phyloP scores from a whole-genome alignment of 2,329 filamentous ascomycete species.

The Alternaria sp. region DNA sequence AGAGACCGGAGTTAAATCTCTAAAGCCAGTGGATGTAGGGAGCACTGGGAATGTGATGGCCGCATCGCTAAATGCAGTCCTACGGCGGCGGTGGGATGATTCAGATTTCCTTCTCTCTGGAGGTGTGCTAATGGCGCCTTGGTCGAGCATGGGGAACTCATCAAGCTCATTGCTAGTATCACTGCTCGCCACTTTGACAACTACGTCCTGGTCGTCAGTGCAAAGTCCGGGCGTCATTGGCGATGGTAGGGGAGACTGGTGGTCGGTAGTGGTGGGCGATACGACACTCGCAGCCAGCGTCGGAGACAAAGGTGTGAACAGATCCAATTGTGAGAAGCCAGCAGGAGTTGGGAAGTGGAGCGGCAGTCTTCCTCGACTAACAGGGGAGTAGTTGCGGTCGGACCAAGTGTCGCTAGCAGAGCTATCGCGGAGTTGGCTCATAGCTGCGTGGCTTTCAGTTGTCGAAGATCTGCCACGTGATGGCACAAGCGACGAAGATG shows the following conservation, averaged over 20 bases:
- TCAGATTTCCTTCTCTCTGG: constrained; percentile 36
- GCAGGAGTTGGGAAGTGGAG: constrained; percentile 37
- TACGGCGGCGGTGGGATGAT: constrained; percentile 41
- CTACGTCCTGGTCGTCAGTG: constrained; percentile 37
- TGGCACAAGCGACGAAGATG: constrained; percentile 35
- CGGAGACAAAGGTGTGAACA: constrained; percentile 41
- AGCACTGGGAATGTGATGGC: constrained; percentile 37
- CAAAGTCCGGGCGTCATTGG: constrained; percentile 48
- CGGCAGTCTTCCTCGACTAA: constrained; percentile 25
- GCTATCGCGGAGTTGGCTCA: constrained; percentile 41
- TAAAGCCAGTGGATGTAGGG: constrained; percentile 17
- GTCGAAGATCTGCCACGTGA: constrained; percentile 39
- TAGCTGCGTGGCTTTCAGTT: constrained; percentile 25
- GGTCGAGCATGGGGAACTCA: constrained; percentile 36
- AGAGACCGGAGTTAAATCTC: constrained; percentile 34
- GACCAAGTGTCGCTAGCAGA: constrained; percentile 40
- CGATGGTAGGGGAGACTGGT: constrained; percentile 46
- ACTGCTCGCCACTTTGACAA: constrained; percentile 50
- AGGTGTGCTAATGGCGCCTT: constrained; percentile 36
- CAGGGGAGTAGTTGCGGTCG: constrained; percentile 26
- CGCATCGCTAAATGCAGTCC: constrained; percentile 48
- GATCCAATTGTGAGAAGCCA: constrained; percentile 45
- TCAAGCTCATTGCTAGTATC: constrained; percentile 46
- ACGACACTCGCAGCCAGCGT: constrained; percentile 37
- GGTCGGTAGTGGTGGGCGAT: constrained; percentile 44